Percentiles rank a stretch among this genome's conserved stretches.
These are phyloP conservation scores for Odontarrhena argentea DNA, from an alignment of 345 rosid genomes.

Conservation along the genomic window DNA sequence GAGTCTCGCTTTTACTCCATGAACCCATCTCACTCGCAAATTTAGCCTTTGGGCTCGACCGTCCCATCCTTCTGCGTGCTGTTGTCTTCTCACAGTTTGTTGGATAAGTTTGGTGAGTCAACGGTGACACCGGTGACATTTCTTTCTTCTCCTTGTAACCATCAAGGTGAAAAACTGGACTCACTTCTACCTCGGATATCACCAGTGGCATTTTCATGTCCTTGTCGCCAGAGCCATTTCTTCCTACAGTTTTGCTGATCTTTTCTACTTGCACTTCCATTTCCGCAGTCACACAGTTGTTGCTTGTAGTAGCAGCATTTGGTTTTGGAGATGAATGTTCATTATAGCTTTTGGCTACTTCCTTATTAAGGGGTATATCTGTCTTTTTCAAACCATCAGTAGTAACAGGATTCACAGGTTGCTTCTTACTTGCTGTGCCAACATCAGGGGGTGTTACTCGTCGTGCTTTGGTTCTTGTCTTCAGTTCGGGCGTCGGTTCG, in stretches of 20 bases:
- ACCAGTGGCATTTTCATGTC: conserved; percentile 14
- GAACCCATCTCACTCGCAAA: conserved; percentile 19
- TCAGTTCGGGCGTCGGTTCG: conserved; percentile 64
- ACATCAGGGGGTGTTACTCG: conserved; percentile 40
- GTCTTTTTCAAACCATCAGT: conserved; percentile 27
- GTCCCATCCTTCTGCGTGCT: conserved; percentile 8
- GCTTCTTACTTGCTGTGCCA: conserved; percentile 31
- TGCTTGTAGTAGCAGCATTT: conserved; percentile 18
- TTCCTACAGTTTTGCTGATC: conserved; percentile 14
- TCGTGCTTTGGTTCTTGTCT: conserved; percentile 48
- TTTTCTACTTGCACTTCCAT: conserved; percentile 17
- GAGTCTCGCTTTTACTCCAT: conserved; percentile 31
- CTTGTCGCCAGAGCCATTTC: conserved; percentile 21
- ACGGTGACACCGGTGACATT: conserved; percentile 34
- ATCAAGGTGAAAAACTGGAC: conserved; percentile 38
- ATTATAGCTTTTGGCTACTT: conserved; percentile 17
- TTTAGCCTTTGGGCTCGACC: conserved; percentile 24
- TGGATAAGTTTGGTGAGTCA: conserved; percentile 26
- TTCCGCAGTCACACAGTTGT: conserved; percentile 7
- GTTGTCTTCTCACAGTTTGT: conserved; percentile 33
- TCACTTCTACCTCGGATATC: conserved; percentile 11
- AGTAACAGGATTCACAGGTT: conserved; percentile 27
- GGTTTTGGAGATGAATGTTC: conserved; percentile 26
- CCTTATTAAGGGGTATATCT: conserved; percentile 21
- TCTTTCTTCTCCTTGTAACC: conserved; percentile 30